These are phyloP conservation scores for Canavalia gladiata DNA, from an alignment of 306 rosid genomes.

Conservation along the genomic window DNA sequence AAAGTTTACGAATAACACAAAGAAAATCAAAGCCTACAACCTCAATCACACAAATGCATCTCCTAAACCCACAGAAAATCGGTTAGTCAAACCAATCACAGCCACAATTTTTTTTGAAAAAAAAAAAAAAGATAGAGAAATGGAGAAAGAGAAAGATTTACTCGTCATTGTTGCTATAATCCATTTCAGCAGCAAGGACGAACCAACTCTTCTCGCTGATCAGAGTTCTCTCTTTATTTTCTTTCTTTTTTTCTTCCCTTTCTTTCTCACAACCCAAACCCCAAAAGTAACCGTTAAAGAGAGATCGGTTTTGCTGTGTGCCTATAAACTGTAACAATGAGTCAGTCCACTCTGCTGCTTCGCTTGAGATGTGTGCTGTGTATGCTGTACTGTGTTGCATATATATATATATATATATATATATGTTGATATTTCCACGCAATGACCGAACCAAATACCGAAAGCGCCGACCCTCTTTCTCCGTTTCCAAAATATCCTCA, in stretches of 20 bases:
- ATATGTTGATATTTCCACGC: neutral
- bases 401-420: neutral
- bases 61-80: neutral
- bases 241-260: neutral
- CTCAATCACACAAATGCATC: constrained; percentile 44
- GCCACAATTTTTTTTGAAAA: neutral
- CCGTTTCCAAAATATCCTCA: constrained; percentile 28
- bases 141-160: constrained; percentile 52
- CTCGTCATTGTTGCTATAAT: constrained; percentile 64
- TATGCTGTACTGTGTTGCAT: neutral
- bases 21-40: constrained; percentile 40
- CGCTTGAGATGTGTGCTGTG: constrained; percentile 57
- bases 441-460: neutral
- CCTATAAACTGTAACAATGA: constrained; percentile 7
- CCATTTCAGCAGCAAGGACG: constrained; percentile 59
- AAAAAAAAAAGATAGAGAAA: neutral
- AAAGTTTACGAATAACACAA: constrained; percentile 2
- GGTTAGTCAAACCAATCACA: constrained; percentile 39
- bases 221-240: neutral
- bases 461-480: constrained; percentile 45
- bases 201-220: constrained; percentile 49
- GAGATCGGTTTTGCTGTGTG: constrained; percentile 47
- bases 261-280: constrained; percentile 9
- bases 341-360: constrained; percentile 34
- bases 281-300: constrained; percentile 67